Evolutionary conservation across 2,329 filamentous ascomycete species (phyloP), one percentile per base, ranked within the genome.

Genomic region (Clonostachys solani): DNA sequence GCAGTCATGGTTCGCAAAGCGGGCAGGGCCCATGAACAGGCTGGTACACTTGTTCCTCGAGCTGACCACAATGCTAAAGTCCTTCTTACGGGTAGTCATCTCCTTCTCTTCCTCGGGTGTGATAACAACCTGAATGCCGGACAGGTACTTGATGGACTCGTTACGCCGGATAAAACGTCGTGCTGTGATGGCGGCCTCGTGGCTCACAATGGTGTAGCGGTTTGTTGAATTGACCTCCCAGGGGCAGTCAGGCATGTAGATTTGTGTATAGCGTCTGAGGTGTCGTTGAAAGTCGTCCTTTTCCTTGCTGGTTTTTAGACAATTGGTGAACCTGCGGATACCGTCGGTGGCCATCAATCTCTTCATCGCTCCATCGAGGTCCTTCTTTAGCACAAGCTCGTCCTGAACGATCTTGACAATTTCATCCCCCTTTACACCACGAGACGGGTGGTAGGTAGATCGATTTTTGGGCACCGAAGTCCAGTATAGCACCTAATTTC

Each of bases 1-100:
- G 69, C 94, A 99, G 65, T 99, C 94, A 67, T 99, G 94, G 62
- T 99, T 99, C 23, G 94, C 91, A 64, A 99, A 97, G 44, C 94
- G 84, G 34, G 94, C 94, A 8, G 94, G 95, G 0, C 94, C 94
- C 62, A 99, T 84, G 62, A 99, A 97, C 40, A 99, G 73, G 45
- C 89, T 95, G 33, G 92, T 87, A 50, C 86, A 86, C 68, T 95
- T 96, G 68, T 88, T 92, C 49, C 94, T 81, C 54, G 90, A 92
- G 52, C 92, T 96, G 60, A 96, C 88, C 33, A 99, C 92, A 53
- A 99, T 92, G 64, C 92, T 96, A 64, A 99, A 99, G 62, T 99
- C 94, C 60, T 92, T 92, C 62, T 94, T 87, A 50, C 84, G 86
- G 52, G 84, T 68, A 23, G 90, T 87, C 49, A 97, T 80, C 48